phyloP scores from a whole-genome alignment of 352 stramenopile genomes.

The Globisporangium emineosum region DNA sequence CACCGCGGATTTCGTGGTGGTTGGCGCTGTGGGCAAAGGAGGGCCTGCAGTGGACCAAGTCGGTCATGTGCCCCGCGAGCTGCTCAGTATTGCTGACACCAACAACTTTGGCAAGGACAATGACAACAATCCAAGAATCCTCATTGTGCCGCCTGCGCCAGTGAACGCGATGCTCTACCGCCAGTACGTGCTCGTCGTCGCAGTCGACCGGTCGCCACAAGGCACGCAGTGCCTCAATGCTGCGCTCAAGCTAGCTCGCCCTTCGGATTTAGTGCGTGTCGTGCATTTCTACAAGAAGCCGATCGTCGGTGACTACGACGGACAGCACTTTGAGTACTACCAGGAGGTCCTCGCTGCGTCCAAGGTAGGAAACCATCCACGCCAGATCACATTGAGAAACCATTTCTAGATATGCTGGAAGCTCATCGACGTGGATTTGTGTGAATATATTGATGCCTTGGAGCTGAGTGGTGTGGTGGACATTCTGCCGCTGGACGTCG shows the following conservation, averaged over 20 bases:
- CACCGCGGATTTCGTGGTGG: slow-evolving; percentile 43
- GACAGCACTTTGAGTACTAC: slow-evolving; percentile 32
- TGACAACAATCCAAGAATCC: slow-evolving; percentile 16
- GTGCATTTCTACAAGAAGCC: slow-evolving; percentile 64
- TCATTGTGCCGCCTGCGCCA: slow-evolving; percentile 48
- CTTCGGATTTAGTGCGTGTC: slow-evolving; percentile 38
- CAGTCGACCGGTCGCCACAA: slow-evolving; percentile 34
- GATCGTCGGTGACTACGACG: slow-evolving; percentile 34
- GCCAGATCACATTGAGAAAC: background rate
- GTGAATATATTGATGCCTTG: background rate
- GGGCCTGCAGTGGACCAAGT: slow-evolving; percentile 56
- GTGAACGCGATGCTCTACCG: slow-evolving; percentile 39
- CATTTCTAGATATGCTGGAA: background rate
- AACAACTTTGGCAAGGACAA: background rate
- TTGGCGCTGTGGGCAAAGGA: slow-evolving; percentile 58
- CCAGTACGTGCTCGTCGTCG: slow-evolving; percentile 54
- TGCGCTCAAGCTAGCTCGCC: slow-evolving; percentile 53
- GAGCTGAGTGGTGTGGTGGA: slow-evolving; percentile 38
- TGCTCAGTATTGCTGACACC: slow-evolving; percentile 19
- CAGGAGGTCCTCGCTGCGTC: slow-evolving; percentile 25
- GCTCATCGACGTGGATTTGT: background rate
- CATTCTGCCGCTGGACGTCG: slow-evolving; percentile 32
- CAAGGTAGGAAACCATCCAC: background rate
- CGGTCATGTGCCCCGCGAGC: slow-evolving; percentile 48
- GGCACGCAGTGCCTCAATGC: slow-evolving; percentile 39